These are phyloP conservation scores for Cyberlindnera xishuangbannaensis DNA, from an alignment of 805 yeast genomes.

Conservation along the genomic window DNA sequence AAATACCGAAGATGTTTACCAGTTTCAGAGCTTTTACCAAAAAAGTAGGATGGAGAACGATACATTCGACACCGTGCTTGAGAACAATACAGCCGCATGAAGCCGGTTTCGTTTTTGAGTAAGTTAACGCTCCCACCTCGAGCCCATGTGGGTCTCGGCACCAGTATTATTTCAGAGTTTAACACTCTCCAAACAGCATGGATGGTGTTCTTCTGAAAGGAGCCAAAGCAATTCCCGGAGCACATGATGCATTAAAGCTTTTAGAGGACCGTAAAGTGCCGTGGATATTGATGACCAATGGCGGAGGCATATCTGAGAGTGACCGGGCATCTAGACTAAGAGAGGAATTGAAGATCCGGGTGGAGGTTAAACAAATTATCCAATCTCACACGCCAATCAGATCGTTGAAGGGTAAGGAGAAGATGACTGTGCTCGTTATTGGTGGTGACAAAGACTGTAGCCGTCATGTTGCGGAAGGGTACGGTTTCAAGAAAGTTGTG, in stretches of 20 bases:
- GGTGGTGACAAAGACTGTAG: conserved; percentile 75
- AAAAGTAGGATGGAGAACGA: too few species aligned
- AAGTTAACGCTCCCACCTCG: conserved; percentile 1
- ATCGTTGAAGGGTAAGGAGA: conserved; percentile 43
- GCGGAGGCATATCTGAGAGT: conserved; percentile 74
- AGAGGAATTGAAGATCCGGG: conserved; percentile 30
- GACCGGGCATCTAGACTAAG: conserved; percentile 53
- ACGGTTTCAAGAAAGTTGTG: conserved; percentile 75
- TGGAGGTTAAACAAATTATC: conserved; percentile 49
- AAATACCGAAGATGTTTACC: too few species aligned
- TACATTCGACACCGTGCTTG: too few species aligned
- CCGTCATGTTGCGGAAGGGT: conserved; percentile 64
- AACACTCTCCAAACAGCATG: too few species aligned
- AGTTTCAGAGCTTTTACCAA: too few species aligned
- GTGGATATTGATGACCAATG: conserved; percentile 81
- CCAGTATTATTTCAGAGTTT: too few species aligned
- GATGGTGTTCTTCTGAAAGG: conserved; percentile 89
- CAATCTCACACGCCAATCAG: conserved; percentile 87
- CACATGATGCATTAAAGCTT: conserved; percentile 51
- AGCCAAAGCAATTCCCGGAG: conserved; percentile 55
- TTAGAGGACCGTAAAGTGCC: conserved; percentile 57
- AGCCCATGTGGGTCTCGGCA: background rate
- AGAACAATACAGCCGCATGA: conserved; percentile 10
- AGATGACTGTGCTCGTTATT: conserved; percentile 64
- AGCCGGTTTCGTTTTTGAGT: conserved; percentile 14